Percentiles rank a stretch among this genome's conserved stretches.
These are phyloP conservation scores for Anisodus acutangulus DNA, from an alignment of 257 asterid species.

Conservation along the genomic window DNA sequence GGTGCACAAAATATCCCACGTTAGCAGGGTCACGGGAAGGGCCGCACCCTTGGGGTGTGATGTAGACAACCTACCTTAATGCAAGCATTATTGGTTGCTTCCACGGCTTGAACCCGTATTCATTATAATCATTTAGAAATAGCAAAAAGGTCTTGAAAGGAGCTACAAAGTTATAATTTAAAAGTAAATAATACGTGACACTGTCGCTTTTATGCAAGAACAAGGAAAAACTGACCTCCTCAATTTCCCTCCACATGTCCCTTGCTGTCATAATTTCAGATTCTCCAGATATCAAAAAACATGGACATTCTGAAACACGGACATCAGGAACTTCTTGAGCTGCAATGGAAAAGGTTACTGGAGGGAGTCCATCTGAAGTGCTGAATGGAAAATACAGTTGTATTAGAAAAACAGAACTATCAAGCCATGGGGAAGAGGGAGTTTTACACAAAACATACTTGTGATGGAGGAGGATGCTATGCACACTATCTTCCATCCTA, in stretches of 20 bases:
- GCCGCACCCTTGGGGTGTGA: too few species aligned
- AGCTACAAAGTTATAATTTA: neutral
- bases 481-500: constrained; percentile 66
- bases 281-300: constrained; percentile 77
- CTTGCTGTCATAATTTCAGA: constrained; percentile 72
- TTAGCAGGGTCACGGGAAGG: too few species aligned
- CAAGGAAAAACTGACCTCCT: constrained; percentile 61
- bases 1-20: too few species aligned
- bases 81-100: too few species aligned
- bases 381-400: constrained; percentile 44
- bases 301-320: constrained; percentile 83
- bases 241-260: constrained; percentile 91
- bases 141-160: constrained; percentile 16
- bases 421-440: neutral
- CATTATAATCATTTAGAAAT: constrained; percentile 6
- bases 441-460: constrained; percentile 54
- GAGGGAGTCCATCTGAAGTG: constrained; percentile 71
- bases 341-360: constrained; percentile 81
- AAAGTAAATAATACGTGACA: neutral
- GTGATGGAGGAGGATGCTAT: constrained; percentile 85
- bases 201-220: constrained; percentile 25
- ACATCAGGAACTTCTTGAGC: constrained; percentile 72
- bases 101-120: neutral
- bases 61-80: too few species aligned
- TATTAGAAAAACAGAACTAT: constrained; percentile 10